phyloP scores from a whole-genome alignment of 345 rosid genomes.

The Pelargonium nanum region DNA sequence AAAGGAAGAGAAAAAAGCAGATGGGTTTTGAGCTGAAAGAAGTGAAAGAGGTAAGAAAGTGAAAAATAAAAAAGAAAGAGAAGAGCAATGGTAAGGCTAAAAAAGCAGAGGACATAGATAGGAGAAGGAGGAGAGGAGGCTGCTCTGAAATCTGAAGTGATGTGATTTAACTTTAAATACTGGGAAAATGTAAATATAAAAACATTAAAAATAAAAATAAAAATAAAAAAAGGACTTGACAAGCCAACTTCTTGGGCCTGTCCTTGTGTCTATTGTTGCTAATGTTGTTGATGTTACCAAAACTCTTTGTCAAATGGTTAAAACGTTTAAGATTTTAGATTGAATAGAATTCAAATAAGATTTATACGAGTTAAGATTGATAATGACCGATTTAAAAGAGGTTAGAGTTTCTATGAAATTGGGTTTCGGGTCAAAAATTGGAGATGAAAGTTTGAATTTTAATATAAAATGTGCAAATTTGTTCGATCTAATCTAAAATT shows the following conservation, averaged over 20 bases:
- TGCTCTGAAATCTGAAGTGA: conserved; percentile 23
- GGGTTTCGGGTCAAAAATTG: too few relatives aligned
- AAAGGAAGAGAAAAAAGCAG: conserved; percentile 23
- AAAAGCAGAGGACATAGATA: neutral
- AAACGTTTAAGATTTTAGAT: neutral
- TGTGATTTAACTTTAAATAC: conserved; percentile 53
- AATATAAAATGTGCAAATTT: too few relatives aligned
- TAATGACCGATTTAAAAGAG: too few relatives aligned
- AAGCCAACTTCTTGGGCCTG: conserved; percentile 28
- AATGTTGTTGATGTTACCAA: neutral
- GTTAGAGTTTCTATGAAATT: too few relatives aligned
- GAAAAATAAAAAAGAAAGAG: neutral
- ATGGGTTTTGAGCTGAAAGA: conserved; percentile 20
- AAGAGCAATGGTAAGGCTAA: neutral
- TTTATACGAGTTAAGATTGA: too few relatives aligned
- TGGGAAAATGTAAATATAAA: conserved; percentile 12
- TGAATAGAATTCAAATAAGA: too few relatives aligned
- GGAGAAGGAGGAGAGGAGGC: neutral
- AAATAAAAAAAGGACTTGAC: conserved; percentile 45
- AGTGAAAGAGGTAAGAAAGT: conserved; percentile 1
- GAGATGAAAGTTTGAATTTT: too few relatives aligned
- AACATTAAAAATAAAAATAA: neutral
- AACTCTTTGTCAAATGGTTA: neutral
- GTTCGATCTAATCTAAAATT: too few relatives aligned
- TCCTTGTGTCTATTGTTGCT: neutral